Evolutionary conservation across 2,329 filamentous ascomycete species (phyloP).

Genomic region (Penicillium sp.): DNA sequence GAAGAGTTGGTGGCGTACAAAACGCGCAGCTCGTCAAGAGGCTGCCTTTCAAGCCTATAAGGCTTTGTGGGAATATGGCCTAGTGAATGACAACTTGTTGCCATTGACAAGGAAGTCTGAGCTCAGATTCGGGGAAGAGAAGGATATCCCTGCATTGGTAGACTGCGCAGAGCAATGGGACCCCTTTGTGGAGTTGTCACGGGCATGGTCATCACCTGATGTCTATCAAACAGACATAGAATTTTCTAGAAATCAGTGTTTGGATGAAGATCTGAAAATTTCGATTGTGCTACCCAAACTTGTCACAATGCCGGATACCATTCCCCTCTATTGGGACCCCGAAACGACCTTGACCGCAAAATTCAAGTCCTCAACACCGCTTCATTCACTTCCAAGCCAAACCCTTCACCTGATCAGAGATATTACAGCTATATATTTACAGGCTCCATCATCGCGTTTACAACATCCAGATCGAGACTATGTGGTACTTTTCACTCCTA

Average conservation of each 20-base stretch:
- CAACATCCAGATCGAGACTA: constrained; percentile 20
- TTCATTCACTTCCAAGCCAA: constrained; percentile 11
- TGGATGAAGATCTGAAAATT: constrained; percentile 17
- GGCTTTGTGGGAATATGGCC: constrained; percentile 64
- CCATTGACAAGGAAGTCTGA: constrained; percentile 50
- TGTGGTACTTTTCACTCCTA: constrained; percentile 29
- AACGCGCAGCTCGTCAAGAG: constrained; percentile 73
- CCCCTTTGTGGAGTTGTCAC: constrained; percentile 30
- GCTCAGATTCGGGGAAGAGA: constrained; percentile 12
- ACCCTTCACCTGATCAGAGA: constrained; percentile 35
- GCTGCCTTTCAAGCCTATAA: constrained; percentile 79
- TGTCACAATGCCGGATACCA: constrained; percentile 17
- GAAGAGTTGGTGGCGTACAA: constrained; percentile 62
- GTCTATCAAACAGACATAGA: constrained; percentile 24
- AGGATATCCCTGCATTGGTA: constrained; percentile 20
- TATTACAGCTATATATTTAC: background rate
- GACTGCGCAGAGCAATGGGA: constrained; percentile 31
- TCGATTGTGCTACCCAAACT: constrained; percentile 21
- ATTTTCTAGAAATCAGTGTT: constrained; percentile 14
- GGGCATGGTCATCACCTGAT: constrained; percentile 24
- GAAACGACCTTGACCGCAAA: constrained; percentile 21
- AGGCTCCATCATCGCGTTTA: constrained; percentile 1
- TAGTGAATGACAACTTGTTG: constrained; percentile 76
- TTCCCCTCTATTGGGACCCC: constrained; percentile 32
- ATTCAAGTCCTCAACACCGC: constrained; percentile 15